Percentiles rank a stretch among this genome's conserved stretches.
Conservation (phyloP, 495 filamentous ascomycete species). For the Daldinia decipiens region DNA sequence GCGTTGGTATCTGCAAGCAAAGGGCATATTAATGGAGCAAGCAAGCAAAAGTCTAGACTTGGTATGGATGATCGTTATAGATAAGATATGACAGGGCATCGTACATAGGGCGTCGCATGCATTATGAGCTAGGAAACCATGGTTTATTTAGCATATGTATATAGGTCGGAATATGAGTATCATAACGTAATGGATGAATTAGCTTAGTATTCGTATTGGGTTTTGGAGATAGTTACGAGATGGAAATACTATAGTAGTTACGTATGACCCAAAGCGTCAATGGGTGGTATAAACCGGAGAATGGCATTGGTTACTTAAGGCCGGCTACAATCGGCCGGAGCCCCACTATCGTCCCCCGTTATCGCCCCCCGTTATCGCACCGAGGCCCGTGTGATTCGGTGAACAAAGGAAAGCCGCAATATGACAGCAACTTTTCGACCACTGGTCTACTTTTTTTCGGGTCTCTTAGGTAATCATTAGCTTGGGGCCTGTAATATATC, state of each 20-base stretch:
- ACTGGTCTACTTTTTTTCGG: background rate
- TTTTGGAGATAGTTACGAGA: slow-evolving; percentile 44
- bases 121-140: slow-evolving; percentile 6
- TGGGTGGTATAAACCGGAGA: slow-evolving; percentile 17
- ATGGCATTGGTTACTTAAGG: slow-evolving; percentile 15
- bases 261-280: slow-evolving; percentile 24
- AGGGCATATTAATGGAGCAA: slow-evolving; percentile 1
- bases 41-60: slow-evolving; percentile 7
- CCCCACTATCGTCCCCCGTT: slow-evolving; percentile 36
- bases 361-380: slow-evolving; percentile 44
- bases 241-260: slow-evolving; percentile 21
- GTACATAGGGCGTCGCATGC: slow-evolving; percentile 4
- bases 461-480: slow-evolving; percentile 1
- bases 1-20: slow-evolving; percentile 12
- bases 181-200: background rate
- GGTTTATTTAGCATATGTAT: slow-evolving; percentile 9
- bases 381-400: slow-evolving; percentile 20
- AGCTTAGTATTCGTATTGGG: slow-evolving; percentile 5
- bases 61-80: slow-evolving; percentile 9
- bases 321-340: slow-evolving; percentile 42
- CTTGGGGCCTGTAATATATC: background rate
- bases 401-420: slow-evolving; percentile 32
- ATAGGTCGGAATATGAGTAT: slow-evolving; percentile 4
- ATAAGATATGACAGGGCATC: slow-evolving; percentile 15
- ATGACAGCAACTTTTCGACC: slow-evolving; percentile 8